phyloP scores from a whole-genome alignment of 2,329 filamentous ascomycete species.

The Exophiala dermatitidis region DNA sequence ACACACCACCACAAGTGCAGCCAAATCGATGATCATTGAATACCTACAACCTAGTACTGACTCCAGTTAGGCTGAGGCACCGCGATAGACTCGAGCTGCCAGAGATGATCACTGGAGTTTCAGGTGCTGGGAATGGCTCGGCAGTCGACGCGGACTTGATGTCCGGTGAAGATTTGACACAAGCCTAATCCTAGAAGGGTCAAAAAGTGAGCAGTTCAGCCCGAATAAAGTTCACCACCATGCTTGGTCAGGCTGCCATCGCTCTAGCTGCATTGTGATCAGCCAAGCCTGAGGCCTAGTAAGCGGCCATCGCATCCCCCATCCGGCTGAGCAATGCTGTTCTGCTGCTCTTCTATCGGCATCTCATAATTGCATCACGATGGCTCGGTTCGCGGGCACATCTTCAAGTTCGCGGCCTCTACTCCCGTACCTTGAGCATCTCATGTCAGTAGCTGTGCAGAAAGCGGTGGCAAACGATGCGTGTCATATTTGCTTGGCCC shows the following conservation, averaged over 20 bases:
- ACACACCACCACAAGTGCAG: neutral
- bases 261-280: neutral
- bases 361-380: conserved; percentile 6
- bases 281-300: neutral
- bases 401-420: neutral
- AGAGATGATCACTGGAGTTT: neutral
- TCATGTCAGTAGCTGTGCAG: no score
- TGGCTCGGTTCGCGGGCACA: neutral
- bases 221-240: neutral
- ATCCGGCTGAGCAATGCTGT: neutral
- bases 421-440: no score
- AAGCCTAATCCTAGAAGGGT: neutral
- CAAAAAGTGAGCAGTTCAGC: neutral
- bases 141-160: neutral
- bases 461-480: no score
- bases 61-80: neutral
- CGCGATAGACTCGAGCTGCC: neutral
- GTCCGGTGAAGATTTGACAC: neutral
- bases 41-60: no score
- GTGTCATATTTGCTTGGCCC: no score
- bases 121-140: neutral
- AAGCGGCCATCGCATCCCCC: neutral
- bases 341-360: neutral
- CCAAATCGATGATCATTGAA: neutral
- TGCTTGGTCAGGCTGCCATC: neutral